Evolutionary conservation across 306 rosid genomes (phyloP), one percentile per base, ranked within the genome.

Genomic region (Quercus rubra): DNA sequence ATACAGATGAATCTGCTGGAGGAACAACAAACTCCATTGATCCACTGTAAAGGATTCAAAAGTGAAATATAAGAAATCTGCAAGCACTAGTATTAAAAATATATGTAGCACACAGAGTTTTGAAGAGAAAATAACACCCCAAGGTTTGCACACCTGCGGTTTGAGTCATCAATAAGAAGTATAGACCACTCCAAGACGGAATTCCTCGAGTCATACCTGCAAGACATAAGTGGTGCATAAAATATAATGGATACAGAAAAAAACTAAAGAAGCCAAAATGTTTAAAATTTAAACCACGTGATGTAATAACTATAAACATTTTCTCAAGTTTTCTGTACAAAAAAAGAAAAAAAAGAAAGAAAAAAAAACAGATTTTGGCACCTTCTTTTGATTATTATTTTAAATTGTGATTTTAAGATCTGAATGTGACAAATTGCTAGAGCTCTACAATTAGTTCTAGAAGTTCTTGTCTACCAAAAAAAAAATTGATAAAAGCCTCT

Each of bases 11-110:
- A 80, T 95, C 98, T 18, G 92, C 88, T 70, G 85, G 91, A 19
- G 98, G 98, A 85, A 95, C 97, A 77, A 92, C 98, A 79, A 95
- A 95, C 82, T 92, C 97, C 97, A 92, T 78, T 2, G 98, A 91
- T 68, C 99, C 98, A 84, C 99, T 95, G 92, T 81, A 80, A 88
- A 77, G 62, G 54, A 49, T 67, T 74, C 35, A 57, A 52, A 3
- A 55, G 28, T 49, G 30, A 21, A 62, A 25, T 28, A 71, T 77
- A n/a, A 51, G 27, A 43, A 73, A 38, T 55, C 25, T 4, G 17
- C 23, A 70, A 74, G 63, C 25, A 70, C 54, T 58, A 55, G 51
- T 9, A 70, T 63, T 49, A 63, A 5, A 21, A 11, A 41, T 81
- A 15, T 55, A 19, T 52, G 58, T 52, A 80, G 58, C 62, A 61